A percentile compares a stretch with the other conserved stretches of the same genome.
phyloP scores from a whole-genome alignment of 495 filamentous ascomycete species.

The Talaromyces proteolyticus region DNA sequence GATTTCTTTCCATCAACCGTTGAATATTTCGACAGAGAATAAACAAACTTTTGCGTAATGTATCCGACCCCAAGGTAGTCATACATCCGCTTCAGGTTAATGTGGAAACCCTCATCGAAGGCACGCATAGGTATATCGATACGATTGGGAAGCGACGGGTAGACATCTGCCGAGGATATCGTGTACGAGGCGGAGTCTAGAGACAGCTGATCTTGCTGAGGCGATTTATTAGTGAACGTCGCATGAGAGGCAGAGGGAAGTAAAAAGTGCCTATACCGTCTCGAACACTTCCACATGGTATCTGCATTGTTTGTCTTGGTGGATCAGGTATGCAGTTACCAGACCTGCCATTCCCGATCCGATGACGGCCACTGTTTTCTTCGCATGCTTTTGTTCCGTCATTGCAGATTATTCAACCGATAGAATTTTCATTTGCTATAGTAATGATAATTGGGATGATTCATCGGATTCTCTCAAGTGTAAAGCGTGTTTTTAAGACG shows the following conservation, averaged over 20 bases:
- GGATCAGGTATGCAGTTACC: slow-evolving; percentile 41
- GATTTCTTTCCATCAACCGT: slow-evolving; percentile 8
- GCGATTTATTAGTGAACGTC: slow-evolving; percentile 11
- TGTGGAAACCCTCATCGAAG: slow-evolving; percentile 48
- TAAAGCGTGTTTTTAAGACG: no score
- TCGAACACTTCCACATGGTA: slow-evolving; percentile 44
- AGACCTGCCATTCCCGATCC: slow-evolving; percentile 52
- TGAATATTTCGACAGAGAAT: background rate
- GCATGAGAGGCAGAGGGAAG: background rate
- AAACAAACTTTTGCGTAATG: background rate
- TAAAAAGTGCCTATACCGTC: slow-evolving; percentile 28
- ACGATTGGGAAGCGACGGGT: no score
- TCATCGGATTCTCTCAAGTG: no score
- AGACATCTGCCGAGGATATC: slow-evolving; percentile 12
- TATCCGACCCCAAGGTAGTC: slow-evolving; percentile 35
- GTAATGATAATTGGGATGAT: no score
- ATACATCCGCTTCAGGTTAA: slow-evolving; percentile 49
- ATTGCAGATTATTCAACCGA: no score
- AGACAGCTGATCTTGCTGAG: slow-evolving; percentile 29
- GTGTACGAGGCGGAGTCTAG: slow-evolving; percentile 35
- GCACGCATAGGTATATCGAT: slow-evolving; percentile 54
- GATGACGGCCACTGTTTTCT: slow-evolving; percentile 40
- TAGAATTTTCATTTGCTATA: no score
- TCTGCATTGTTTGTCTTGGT: slow-evolving; percentile 28
- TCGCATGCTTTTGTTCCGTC: no score